A percentile compares a stretch with the other conserved stretches of the same genome.
These are phyloP conservation scores for Podospora conica DNA, from an alignment of 495 filamentous ascomycete genomes.

Conservation along the genomic window DNA sequence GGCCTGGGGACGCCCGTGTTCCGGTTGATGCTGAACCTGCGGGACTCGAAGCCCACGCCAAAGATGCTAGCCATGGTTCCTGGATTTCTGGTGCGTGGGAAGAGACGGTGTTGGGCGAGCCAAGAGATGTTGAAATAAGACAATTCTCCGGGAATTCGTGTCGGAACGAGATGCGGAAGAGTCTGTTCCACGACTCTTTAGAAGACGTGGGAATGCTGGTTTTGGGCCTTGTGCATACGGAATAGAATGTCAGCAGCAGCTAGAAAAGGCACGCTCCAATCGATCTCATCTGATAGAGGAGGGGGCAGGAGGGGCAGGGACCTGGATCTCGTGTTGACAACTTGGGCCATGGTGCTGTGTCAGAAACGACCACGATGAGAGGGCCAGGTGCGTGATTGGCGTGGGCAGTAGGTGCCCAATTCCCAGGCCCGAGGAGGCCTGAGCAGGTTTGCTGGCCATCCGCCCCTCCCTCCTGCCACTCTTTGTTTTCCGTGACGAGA, in stretches of 20 bases:
- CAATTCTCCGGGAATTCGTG: background rate
- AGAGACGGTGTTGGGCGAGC: background rate
- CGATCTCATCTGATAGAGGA: too few species aligned
- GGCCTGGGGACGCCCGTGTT: constrained; percentile 47
- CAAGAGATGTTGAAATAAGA: background rate
- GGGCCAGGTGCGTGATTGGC: background rate
- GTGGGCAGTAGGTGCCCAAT: too few species aligned
- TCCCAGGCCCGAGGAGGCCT: background rate
- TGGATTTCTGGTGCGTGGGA: background rate
- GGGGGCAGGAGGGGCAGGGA: too few species aligned
- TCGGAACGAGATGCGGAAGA: background rate
- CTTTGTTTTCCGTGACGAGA: background rate
- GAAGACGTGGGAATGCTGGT: background rate
- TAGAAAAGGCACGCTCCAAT: background rate
- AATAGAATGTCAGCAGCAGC: background rate
- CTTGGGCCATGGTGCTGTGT: background rate
- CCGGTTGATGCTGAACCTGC: constrained; percentile 55
- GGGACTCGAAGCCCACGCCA: constrained; percentile 39
- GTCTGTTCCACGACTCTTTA: background rate
- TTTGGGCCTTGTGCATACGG: background rate
- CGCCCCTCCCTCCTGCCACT: background rate
- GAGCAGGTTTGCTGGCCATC: background rate
- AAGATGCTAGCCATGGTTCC: constrained; percentile 22
- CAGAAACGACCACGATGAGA: background rate
- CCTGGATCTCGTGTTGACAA: background rate